Evolutionary conservation across 73 alveolate genomes (phyloP).

Genomic region (Tetrahymena malaccensis): DNA sequence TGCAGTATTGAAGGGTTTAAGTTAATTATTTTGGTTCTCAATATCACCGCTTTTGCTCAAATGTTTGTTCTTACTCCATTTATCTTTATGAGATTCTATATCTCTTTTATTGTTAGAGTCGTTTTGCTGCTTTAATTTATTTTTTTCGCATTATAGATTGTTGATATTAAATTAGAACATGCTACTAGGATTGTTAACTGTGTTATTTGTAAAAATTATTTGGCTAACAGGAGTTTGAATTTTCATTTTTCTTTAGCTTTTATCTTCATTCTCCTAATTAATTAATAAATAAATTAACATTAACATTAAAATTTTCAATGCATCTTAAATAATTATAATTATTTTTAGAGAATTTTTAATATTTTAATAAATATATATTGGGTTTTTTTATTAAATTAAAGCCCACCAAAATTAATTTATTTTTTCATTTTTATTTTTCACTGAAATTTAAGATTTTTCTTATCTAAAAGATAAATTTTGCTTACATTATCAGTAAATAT

Average conservation of each 20-base stretch:
- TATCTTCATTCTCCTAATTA: neutral
- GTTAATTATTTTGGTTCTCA: neutral
- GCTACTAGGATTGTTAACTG: neutral
- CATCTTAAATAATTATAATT: no score
- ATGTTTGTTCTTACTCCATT: neutral
- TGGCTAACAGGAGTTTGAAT: neutral
- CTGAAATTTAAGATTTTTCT: neutral
- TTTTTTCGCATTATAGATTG: neutral
- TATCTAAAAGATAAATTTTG: neutral
- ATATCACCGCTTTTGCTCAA: neutral
- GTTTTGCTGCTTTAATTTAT: neutral
- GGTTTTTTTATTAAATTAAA: no score
- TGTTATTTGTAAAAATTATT: neutral
- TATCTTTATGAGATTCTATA: neutral
- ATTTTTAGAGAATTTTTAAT: neutral
- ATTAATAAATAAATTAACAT: no score
- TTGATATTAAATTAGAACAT: neutral
- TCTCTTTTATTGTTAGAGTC: neutral
- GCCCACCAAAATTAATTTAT: neutral
- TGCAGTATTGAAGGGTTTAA: neutral
- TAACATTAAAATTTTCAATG: no score
- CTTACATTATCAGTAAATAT: neutral
- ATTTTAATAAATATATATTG: no score
- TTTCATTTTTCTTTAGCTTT: neutral
- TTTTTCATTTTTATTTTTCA: neutral